Evolutionary conservation across 2,329 filamentous ascomycete species (phyloP), one percentile per base, ranked within the genome.

Genomic region (Aschersonia sp.): DNA sequence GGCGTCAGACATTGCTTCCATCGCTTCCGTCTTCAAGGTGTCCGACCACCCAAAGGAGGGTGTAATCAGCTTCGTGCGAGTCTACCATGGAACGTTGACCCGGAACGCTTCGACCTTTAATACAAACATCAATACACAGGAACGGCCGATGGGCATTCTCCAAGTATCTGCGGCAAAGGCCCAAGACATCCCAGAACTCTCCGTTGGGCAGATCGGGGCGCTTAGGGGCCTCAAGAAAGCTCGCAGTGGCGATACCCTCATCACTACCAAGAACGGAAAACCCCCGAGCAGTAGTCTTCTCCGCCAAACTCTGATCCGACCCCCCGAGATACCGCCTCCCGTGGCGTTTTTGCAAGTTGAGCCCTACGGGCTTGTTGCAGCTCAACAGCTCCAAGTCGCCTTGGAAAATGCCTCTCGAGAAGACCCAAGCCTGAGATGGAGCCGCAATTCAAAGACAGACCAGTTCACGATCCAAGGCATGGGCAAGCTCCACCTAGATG

Each of bases 321-420:
- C 92, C 0, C 92, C 94, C 31, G 78, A 85, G 50, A 86, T 96
- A 0, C 91, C 92, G 1, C 89, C 92, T 0, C 89, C 92, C 0
- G 92, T 98, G 0, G 95, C 96, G 59, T 98, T 97, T 63, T 83
- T 94, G n/a, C 87, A 89, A 51, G 82, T 97, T 31, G 91, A 97
- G 53, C 87, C 75, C 0, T 72, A 88, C 55, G 83, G 86, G 56
- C 69, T 86, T 32, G 76, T 83, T 32, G 88, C 89, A 54, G 85
- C 89, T 56, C 89, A 89, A 56, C 77, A 83, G 50, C 77, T 98
- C 5, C 78, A 86, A 48, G 78, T 84, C 5, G 83, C 84, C 1
- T 70, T 98, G 5, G 76, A 80, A 4, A 78, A 92, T 45, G 75
- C 95, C 4, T 77, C 94, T 0, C 75, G 92, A 55, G 92, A 98